A percentile compares a stretch with the other conserved stretches of the same genome.
phyloP scores from a whole-genome alignment of 1,284 basidiomycete genomes.

The Grifola frondosa region DNA sequence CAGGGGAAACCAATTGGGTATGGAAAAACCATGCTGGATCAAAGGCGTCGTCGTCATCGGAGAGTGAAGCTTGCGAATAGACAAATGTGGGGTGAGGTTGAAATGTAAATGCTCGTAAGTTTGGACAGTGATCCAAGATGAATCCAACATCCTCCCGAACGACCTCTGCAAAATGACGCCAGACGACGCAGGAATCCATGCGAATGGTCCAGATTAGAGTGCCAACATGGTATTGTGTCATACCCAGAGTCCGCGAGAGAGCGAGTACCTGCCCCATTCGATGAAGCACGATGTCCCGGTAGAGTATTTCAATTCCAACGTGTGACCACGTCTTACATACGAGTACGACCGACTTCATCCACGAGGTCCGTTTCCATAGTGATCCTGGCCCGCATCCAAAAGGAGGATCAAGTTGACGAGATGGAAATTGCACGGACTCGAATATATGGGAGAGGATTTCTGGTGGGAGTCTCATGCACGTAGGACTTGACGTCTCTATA shows the following conservation, averaged over 20 bases:
- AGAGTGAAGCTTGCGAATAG: background rate
- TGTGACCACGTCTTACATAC: conserved; percentile 1
- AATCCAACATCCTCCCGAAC: conserved; percentile 1
- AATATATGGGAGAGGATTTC: too few species aligned
- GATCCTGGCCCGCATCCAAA: too few species aligned
- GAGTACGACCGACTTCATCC: conserved; percentile 7
- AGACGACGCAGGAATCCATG: conserved; percentile 9
- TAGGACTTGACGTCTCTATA: too few species aligned
- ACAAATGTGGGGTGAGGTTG: background rate
- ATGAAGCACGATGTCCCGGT: conserved; percentile 7
- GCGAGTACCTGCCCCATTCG: conserved; percentile 9
- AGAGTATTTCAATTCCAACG: conserved; percentile 6
- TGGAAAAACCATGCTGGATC: too few species aligned
- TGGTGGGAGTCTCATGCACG: too few species aligned
- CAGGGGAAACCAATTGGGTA: too few species aligned
- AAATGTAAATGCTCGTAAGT: conserved; percentile 1
- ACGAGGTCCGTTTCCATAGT: conserved; percentile 1
- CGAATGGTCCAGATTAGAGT: conserved; percentile 9
- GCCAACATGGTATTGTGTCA: too few species aligned
- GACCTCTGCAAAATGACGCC: conserved; percentile 2
- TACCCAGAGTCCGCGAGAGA: conserved; percentile 8
- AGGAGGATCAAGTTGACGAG: too few species aligned
- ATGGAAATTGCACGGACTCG: too few species aligned
- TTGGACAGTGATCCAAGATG: conserved; percentile 5
- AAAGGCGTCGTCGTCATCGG: background rate